Percentiles rank a stretch among this genome's conserved stretches.
phyloP scores from a whole-genome alignment of 148 eudicot genomes.

The Camellia lanceoleosa region DNA sequence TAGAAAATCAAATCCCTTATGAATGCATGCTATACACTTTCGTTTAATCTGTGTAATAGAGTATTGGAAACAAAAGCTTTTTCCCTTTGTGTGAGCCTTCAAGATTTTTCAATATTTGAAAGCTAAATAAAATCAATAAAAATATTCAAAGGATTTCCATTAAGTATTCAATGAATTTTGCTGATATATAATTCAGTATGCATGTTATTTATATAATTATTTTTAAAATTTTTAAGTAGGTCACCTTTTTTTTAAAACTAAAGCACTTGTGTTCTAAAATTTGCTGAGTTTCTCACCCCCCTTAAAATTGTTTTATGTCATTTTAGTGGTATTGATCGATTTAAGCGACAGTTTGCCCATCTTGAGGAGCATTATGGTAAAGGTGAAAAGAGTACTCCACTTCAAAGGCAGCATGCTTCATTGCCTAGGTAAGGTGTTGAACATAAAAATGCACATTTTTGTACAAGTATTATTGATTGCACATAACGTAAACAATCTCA shows the following conservation, averaged over 20 bases:
- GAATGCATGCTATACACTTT: too few relatives aligned
- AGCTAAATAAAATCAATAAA: too few relatives aligned
- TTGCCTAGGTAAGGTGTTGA: conserved; percentile 50
- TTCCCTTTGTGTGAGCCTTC: too few relatives aligned
- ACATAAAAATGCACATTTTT: background rate
- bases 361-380: conserved; percentile 62
- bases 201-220: background rate
- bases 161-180: too few relatives aligned
- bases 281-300: background rate
- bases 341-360: conserved; percentile 72
- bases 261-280: background rate
- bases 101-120: too few relatives aligned
- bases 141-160: too few relatives aligned
- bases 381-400: conserved; percentile 51
- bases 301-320: background rate
- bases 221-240: background rate
- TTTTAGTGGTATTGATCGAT: conserved; percentile 69
- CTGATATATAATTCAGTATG: background rate
- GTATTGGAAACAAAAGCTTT: too few relatives aligned
- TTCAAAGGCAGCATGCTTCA: conserved; percentile 66
- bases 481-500: too few relatives aligned
- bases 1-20: too few relatives aligned
- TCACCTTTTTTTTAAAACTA: background rate
- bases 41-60: too few relatives aligned
- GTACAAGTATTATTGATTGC: background rate